phyloP scores from a whole-genome alignment of 306 rosid genomes.

The Macrotyloma uniflorum region DNA sequence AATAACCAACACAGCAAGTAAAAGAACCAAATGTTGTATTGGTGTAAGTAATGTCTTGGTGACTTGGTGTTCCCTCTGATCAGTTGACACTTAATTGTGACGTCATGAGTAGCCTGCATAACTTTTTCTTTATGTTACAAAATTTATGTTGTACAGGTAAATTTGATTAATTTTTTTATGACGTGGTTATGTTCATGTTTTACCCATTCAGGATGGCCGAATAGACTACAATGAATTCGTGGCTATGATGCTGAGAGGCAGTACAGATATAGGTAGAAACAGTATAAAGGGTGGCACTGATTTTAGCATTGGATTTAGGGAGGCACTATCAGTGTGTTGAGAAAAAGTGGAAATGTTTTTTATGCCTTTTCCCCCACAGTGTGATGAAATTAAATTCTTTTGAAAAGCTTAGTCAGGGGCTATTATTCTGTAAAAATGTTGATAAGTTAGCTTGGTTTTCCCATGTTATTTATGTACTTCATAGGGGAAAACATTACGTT shows the following conservation, averaged over 20 bases:
- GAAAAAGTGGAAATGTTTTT: neutral
- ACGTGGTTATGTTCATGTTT: slow-evolving; percentile 24
- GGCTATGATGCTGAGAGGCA: slow-evolving; percentile 80
- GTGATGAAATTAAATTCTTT: neutral
- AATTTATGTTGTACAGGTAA: neutral
- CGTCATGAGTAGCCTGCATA: too few relatives aligned
- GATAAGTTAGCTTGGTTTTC: slow-evolving; percentile 18
- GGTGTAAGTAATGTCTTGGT: neutral
- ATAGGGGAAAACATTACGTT: slow-evolving; percentile 25
- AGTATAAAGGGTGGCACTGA: slow-evolving; percentile 46
- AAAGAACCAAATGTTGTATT: neutral
- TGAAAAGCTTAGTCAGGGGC: neutral
- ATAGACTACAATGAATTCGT: slow-evolving; percentile 93
- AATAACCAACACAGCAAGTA: neutral
- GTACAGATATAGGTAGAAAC: slow-evolving; percentile 58
- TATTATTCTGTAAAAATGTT: slow-evolving; percentile 23
- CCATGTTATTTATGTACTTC: neutral
- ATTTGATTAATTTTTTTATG: neutral
- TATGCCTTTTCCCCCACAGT: neutral
- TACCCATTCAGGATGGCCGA: slow-evolving; percentile 70
- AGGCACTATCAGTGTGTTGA: slow-evolving; percentile 53
- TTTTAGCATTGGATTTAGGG: slow-evolving; percentile 64
- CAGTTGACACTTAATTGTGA: neutral
- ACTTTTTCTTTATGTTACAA: neutral
- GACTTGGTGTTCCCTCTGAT: neutral